These are phyloP conservation scores for Elaeis oleifera DNA, from an alignment of 202 grass and related monocot species.

Conservation along the genomic window DNA sequence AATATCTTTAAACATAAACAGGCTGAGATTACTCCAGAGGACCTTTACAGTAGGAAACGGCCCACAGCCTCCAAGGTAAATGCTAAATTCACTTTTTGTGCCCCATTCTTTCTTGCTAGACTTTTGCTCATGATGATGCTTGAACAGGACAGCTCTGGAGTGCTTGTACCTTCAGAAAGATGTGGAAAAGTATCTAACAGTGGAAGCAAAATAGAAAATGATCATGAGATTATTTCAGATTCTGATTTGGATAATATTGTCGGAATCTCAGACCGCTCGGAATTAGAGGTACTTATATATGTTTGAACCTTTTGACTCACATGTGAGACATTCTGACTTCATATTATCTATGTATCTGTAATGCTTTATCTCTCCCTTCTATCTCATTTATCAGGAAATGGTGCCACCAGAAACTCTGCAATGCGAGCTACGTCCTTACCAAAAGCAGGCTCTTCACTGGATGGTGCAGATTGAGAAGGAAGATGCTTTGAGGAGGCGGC, in stretches of 20 bases:
- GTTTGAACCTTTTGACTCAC: conserved; percentile 13
- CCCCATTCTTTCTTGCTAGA: conserved; percentile 1
- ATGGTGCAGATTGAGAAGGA: conserved; percentile 83
- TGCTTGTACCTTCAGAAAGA: conserved; percentile 49
- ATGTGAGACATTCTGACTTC: neutral
- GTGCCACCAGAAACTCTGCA: conserved; percentile 45
- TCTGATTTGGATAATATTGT: conserved; percentile 76
- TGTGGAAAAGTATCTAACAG: conserved; percentile 42
- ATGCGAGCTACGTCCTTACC: conserved; percentile 81
- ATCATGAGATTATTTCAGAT: conserved; percentile 56
- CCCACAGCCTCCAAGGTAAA: conserved; percentile 54
- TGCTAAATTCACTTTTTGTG: conserved; percentile 9
- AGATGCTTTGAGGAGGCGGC: conserved; percentile 59
- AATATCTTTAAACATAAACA: conserved; percentile 18
- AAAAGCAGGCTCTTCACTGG: conserved; percentile 95
- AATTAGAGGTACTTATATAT: conserved; percentile 43
- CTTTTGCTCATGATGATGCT: conserved; percentile 25
- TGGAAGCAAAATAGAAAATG: conserved; percentile 41
- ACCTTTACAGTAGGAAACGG: conserved; percentile 77
- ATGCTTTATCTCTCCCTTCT: conserved; percentile 1
- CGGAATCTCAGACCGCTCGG: conserved; percentile 60
- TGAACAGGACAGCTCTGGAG: conserved; percentile 43
- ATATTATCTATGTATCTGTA: no score
- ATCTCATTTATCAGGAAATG: conserved; percentile 48
- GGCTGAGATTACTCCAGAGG: conserved; percentile 85